Percentiles rank a stretch among this genome's conserved stretches.
These are phyloP conservation scores for Stygiomarasmius scandens DNA, from an alignment of 1,284 basidiomycete species.

Conservation along the genomic window DNA sequence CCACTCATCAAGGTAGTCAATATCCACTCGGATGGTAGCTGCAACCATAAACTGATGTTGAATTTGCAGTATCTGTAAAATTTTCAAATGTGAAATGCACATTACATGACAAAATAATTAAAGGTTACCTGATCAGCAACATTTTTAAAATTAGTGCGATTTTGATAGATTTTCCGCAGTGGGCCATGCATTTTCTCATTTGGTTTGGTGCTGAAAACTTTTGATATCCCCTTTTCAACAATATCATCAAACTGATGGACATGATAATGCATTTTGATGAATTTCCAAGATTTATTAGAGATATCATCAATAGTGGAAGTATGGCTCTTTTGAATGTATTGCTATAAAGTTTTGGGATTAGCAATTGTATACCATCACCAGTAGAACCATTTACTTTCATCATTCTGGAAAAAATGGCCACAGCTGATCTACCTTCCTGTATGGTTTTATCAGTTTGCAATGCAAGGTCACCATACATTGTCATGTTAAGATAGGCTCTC, in stretches of 20 bases:
- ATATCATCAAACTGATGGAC: conserved; percentile 28
- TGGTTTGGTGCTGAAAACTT: conserved; percentile 23
- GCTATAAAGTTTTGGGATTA: not conserved
- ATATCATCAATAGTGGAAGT: not conserved
- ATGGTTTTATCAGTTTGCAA: not conserved
- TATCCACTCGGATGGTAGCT: conserved; percentile 17
- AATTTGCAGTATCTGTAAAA: conserved; percentile 26
- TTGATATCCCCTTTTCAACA: conserved; percentile 21
- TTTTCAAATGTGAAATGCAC: not conserved
- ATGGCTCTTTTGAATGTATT: not conserved
- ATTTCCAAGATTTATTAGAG: conserved; percentile 24
- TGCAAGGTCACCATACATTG: conserved; percentile 1
- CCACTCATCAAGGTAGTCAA: conserved; percentile 20
- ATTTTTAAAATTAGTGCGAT: conserved; percentile 15
- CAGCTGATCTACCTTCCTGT: not conserved
- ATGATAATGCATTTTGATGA: conserved; percentile 27
- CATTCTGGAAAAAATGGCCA: not conserved
- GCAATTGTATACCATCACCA: too few relatives aligned
- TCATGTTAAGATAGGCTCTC: too few relatives aligned
- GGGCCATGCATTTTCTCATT: conserved; percentile 25
- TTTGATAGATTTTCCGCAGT: conserved; percentile 5
- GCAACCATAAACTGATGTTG: conserved; percentile 22
- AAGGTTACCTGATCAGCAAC: too few relatives aligned
- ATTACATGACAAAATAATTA: not conserved
- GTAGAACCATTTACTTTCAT: too few relatives aligned